A percentile compares a stretch with the other conserved stretches of the same genome.
Conservation (phyloP, 352 stramenopile species). For the Pythium chondricola region DNA sequence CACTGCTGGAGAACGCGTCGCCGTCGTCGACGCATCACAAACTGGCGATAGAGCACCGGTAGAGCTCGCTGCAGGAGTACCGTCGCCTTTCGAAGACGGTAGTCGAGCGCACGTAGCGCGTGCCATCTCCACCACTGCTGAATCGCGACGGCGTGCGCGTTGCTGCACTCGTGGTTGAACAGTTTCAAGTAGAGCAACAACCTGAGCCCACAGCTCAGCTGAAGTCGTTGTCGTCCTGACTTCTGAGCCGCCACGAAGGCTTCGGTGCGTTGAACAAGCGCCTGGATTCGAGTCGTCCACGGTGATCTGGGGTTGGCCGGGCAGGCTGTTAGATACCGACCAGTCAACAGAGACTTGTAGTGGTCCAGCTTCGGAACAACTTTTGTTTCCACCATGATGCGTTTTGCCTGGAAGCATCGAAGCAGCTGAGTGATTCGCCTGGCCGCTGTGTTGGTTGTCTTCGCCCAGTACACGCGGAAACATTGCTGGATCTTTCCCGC, state of each 20-base stretch:
- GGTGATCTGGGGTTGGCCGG: no score
- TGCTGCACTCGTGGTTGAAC: slow-evolving; percentile 1
- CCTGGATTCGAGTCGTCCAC: no score
- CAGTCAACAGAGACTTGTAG: slow-evolving; percentile 7
- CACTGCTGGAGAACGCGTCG: slow-evolving; percentile 16
- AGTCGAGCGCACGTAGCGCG: slow-evolving; percentile 1
- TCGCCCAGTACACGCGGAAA: slow-evolving; percentile 9
- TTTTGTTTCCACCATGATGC: neutral
- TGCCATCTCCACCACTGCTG: slow-evolving; percentile 13
- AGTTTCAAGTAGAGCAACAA: neutral
- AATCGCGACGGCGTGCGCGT: slow-evolving; percentile 4
- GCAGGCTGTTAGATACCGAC: slow-evolving; percentile 4
- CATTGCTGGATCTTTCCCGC: slow-evolving; percentile 15
- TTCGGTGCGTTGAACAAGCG: neutral
- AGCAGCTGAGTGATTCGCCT: slow-evolving; percentile 14
- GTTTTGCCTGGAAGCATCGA: slow-evolving; percentile 15
- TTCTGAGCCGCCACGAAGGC: slow-evolving; percentile 7
- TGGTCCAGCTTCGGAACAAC: slow-evolving; percentile 1
- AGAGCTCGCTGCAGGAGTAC: slow-evolving; percentile 8
- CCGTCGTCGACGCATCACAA: slow-evolving; percentile 5
- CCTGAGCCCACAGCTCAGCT: slow-evolving; percentile 1
- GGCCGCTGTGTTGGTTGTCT: slow-evolving; percentile 1
- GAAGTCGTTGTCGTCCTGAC: neutral
- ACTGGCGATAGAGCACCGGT: slow-evolving; percentile 3
- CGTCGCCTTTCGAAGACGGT: slow-evolving; percentile 4